Conservation (phyloP, 2,329 filamentous ascomycete species). For the Alternaria alternata region DNA sequence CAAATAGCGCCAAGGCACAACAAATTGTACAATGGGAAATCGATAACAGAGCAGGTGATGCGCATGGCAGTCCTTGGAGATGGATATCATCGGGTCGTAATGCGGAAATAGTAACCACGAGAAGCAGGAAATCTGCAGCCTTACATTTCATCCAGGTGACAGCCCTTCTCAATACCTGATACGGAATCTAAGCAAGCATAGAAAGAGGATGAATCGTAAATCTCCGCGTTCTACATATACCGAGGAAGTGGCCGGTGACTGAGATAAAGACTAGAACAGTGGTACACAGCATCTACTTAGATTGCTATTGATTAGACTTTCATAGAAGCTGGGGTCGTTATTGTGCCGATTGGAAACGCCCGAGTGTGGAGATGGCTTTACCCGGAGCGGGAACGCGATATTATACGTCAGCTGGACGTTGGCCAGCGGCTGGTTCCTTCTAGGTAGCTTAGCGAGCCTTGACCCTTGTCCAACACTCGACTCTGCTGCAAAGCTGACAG, state of each 20-base stretch:
- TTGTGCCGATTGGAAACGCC: slow-evolving; percentile 36
- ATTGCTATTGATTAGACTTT: slow-evolving; percentile 43
- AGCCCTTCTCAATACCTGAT: slow-evolving; percentile 21
- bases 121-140: slow-evolving; percentile 22
- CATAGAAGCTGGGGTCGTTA: slow-evolving; percentile 25
- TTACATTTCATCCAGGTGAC: slow-evolving; percentile 30
- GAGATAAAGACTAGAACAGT: slow-evolving; percentile 25
- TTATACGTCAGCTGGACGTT: slow-evolving; percentile 35
- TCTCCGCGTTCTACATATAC: slow-evolving; percentile 30
- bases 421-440: slow-evolving; percentile 24
- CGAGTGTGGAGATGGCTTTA: slow-evolving; percentile 31
- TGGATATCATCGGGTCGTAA: slow-evolving; percentile 15
- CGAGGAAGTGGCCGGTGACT: slow-evolving; percentile 31
- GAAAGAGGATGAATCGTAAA: slow-evolving; percentile 33
- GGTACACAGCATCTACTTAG: slow-evolving; percentile 38
- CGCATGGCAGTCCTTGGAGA: slow-evolving; percentile 22
- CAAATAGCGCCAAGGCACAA: slow-evolving; percentile 33
- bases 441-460: slow-evolving; percentile 29
- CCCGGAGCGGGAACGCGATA: slow-evolving; percentile 20
- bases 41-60: slow-evolving; percentile 10
- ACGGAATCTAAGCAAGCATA: slow-evolving; percentile 30
- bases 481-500: slow-evolving; percentile 16
- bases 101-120: slow-evolving; percentile 15
- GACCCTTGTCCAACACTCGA: slow-evolving; percentile 18
- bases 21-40: slow-evolving; percentile 24